These are phyloP conservation scores for Linderina pennispora DNA, from an alignment of 192 early-diverging fungal species.

Conservation along the genomic window DNA sequence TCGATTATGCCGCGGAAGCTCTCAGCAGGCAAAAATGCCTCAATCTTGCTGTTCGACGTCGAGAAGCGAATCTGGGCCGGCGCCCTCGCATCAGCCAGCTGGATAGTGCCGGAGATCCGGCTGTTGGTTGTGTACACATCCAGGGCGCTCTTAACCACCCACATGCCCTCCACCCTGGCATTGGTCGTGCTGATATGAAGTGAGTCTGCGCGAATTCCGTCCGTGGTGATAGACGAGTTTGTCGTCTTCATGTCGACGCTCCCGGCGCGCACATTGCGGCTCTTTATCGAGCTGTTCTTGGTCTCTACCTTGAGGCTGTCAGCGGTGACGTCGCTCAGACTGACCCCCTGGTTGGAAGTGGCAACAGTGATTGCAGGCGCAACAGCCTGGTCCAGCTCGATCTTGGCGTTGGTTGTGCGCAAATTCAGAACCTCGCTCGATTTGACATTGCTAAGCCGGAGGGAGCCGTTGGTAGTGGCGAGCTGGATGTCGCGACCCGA, in stretches of 20 bases:
- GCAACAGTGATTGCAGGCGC: background rate
- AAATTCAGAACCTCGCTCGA: background rate
- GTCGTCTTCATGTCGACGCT: slow-evolving; percentile 8
- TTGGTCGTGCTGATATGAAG: slow-evolving; percentile 14
- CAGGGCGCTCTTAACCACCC: slow-evolving; percentile 8
- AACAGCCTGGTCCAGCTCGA: slow-evolving; percentile 2
- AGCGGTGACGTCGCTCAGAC: background rate
- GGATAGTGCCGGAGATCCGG: slow-evolving; percentile 6
- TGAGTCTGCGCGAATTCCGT: background rate
- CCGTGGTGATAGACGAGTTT: slow-evolving; percentile 8
- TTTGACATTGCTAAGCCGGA: slow-evolving; percentile 1
- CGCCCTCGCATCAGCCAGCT: slow-evolving; percentile 1
- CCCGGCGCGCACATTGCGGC: slow-evolving; percentile 1
- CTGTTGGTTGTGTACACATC: slow-evolving; percentile 16
- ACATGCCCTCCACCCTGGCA: slow-evolving; percentile 12
- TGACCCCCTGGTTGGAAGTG: slow-evolving; percentile 9
- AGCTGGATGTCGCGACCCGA: background rate
- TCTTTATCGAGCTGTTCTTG: background rate
- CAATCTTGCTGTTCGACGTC: slow-evolving; percentile 17
- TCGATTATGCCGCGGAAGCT: slow-evolving; percentile 18
- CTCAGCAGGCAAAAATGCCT: slow-evolving; percentile 6
- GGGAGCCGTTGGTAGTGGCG: slow-evolving; percentile 2
- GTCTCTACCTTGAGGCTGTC: background rate
- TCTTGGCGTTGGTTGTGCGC: slow-evolving; percentile 12
- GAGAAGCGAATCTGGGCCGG: slow-evolving; percentile 3